Base-by-base conservation (phyloP, 495 filamentous ascomycete species). In the Penicillium coprophilum region DNA sequence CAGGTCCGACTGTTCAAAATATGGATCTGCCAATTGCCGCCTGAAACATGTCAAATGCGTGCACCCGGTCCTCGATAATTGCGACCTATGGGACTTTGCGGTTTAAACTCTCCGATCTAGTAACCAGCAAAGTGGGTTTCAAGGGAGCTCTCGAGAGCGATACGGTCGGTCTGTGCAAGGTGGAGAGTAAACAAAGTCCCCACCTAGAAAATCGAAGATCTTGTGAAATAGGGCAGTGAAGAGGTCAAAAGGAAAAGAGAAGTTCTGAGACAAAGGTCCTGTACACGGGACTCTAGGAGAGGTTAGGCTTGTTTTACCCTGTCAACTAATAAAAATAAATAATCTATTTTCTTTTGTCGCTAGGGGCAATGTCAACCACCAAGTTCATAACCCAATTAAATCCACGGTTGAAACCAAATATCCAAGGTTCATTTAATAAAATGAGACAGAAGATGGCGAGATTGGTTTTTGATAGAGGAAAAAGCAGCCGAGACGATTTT, bases 101-200 rank as follows among this genome's bases (percentile, higher is more conserved):
- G n/a, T 21, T 24, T 6, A 4, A 27, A 27, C 4, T 27, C 4
- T 27, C 24, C 24, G 43, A 36, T 30, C 27, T 19, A 52, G 41
- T 31, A 36, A 51, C 49, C 50, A 41, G 50, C 50, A 52, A 43
- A 50, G 27, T 20, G 8, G 36, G 36, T 53, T 58, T 54, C 40
- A 52, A n/a, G 7, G 15, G 44, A 55, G 38, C 40, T 39, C 46
- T 46, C 32, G 56, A 50, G 27, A 55, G 54, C n/a, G 44, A 54
- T 44, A 50, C 58, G 65, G 65, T 65, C 62, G 65, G 65, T 57
- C 63, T 61, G 57, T 66, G 65, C 66, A 56, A 66, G 64, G 66
- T 68, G 66, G 66, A 68, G 66, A 66, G 62, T 60, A 66, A 68
- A 64, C 60, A 68, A 66, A 62, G 53, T 57, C 60, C 58, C 51